Evolutionary conservation across 805 yeast species (phyloP), one percentile per base, ranked within the genome.

Genomic region (Wickerhamiella kurtzmanii): DNA sequence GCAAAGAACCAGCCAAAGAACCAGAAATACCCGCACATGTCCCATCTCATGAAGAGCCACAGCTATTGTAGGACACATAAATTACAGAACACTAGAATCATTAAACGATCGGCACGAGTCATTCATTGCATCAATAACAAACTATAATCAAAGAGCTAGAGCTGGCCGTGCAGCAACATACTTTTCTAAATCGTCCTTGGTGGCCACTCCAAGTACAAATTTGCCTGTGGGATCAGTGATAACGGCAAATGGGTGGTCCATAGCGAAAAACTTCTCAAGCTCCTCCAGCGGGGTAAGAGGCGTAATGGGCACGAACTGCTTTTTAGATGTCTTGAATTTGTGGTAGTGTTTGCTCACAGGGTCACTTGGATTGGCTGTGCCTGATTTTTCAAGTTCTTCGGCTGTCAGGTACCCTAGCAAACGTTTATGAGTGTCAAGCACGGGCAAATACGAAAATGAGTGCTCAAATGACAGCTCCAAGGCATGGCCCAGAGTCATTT

Each of bases 191-290:
- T 50, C 53, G 43, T 45, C 37, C 37, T 51, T 47, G 37, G 77
- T 74, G 22, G 77, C 80, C 16, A 76, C 79, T 3, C 79, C 81
- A 46, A 76, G 68, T 9, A 76, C 79, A 57, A 75, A 70, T 51
- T 67, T 67, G 3, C 76, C 71, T 42, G 69, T 69, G 21, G 60
- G 69, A 51, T 75, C 77, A 40, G 80, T 75, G 43, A 76, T 64
- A n/a, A 75, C 75, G 3, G 80, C 80, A 56, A 76, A 74, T 51
- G 67, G 74, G 50, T 69, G 64, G 16, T 75, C 77, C 18, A 59
- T 48, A 47, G 65, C 68, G 58, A 76, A 75, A 52, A 76, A 76
- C 35, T 51, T 56, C 18, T 75, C 76, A 52, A 76, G 68, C 1
- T 69, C 67, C 54, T 76, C 80, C 52, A 76, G 64, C 11, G 79